These are phyloP conservation scores for Ceratobasidium sp. DNA, from an alignment of 1,284 basidiomycete species.

Conservation along the genomic window DNA sequence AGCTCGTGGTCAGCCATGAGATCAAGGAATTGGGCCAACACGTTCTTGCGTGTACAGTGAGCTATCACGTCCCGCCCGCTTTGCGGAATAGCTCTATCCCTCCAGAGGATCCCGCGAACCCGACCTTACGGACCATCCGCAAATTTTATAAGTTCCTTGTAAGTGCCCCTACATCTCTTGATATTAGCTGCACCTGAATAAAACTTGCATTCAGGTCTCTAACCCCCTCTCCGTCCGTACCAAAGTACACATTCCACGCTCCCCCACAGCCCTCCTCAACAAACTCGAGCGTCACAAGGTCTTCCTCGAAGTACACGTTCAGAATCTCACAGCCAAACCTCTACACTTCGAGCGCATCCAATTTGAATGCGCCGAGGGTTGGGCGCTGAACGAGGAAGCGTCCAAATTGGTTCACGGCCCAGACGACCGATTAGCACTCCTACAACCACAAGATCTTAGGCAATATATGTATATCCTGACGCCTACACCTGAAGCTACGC, in stretches of 20 bases:
- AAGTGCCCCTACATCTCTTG: slow-evolving; percentile 56
- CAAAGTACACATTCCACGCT: slow-evolving; percentile 81
- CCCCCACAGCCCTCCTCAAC: slow-evolving; percentile 76
- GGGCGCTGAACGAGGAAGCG: slow-evolving; percentile 63
- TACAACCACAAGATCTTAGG: slow-evolving; percentile 83
- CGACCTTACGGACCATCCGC: slow-evolving; percentile 76
- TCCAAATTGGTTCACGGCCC: slow-evolving; percentile 69
- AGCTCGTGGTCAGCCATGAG: slow-evolving; percentile 78
- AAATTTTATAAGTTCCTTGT: slow-evolving; percentile 93
- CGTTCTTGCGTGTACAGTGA: slow-evolving; percentile 80
- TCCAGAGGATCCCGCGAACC: slow-evolving; percentile 67
- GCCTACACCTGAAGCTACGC: slow-evolving; percentile 61
- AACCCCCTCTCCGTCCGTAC: slow-evolving; percentile 92
- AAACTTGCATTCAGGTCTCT: slow-evolving; percentile 69
- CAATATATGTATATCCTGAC: slow-evolving; percentile 87
- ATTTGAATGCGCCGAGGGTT: slow-evolving; percentile 79
- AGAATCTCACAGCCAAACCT: slow-evolving; percentile 82
- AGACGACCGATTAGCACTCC: slow-evolving; percentile 63
- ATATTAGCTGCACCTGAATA: slow-evolving; percentile 38
- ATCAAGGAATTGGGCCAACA: slow-evolving; percentile 88
- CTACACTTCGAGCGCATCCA: slow-evolving; percentile 82
- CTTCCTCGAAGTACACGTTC: slow-evolving; percentile 89
- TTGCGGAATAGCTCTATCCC: slow-evolving; percentile 56
- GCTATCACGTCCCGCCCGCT: slow-evolving; percentile 70
- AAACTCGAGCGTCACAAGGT: slow-evolving; percentile 77